A percentile compares a stretch with the other conserved stretches of the same genome.
These are phyloP conservation scores for Medicago lupulina DNA, from an alignment of 306 rosid species.

Conservation along the genomic window DNA sequence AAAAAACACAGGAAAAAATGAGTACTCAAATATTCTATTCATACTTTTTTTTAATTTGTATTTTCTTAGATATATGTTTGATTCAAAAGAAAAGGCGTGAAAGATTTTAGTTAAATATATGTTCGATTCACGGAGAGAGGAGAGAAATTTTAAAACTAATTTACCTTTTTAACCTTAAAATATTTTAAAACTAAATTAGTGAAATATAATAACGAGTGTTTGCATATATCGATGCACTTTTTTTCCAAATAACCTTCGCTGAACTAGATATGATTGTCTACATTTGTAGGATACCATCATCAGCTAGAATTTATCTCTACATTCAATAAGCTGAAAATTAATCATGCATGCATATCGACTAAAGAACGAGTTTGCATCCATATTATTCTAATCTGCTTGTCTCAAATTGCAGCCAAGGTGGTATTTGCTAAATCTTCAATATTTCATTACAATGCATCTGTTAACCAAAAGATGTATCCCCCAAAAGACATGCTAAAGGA, in stretches of 20 bases:
- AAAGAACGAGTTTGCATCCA: constrained; percentile 12
- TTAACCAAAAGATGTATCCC: constrained; percentile 14
- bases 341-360: constrained; percentile 11
- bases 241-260: constrained; percentile 2
- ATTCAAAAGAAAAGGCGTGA: too few species aligned
- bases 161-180: too few species aligned
- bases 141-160: too few species aligned
- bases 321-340: constrained; percentile 18
- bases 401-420: constrained; percentile 23
- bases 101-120: too few species aligned
- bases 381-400: constrained; percentile 30
- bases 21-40: too few species aligned
- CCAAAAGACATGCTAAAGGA: background rate
- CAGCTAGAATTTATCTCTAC: constrained; percentile 23
- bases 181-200: background rate
- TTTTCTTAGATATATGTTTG: too few species aligned
- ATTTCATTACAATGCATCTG: constrained; percentile 23
- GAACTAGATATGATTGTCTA: background rate
- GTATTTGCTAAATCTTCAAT: constrained; percentile 38
- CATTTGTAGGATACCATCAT: background rate
- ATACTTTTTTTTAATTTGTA: too few species aligned
- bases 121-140: too few species aligned
- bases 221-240: background rate
- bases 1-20: too few species aligned
- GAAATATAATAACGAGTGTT: background rate